These are phyloP conservation scores for Marasmius oreades DNA, from an alignment of 1,284 basidiomycete species.

Conservation along the genomic window DNA sequence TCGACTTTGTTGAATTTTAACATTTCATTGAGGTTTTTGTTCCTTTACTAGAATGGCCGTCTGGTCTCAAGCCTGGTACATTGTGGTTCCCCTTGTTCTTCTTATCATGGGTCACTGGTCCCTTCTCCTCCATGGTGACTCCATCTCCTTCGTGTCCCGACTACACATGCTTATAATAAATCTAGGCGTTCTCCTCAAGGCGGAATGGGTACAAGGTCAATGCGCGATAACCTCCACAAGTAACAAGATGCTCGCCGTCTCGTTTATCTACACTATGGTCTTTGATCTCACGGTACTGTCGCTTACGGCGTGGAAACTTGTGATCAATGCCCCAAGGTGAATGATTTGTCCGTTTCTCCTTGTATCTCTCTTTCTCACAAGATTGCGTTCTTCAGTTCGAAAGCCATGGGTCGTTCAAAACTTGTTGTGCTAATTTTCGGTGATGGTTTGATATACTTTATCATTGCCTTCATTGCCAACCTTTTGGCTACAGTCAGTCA, in stretches of 20 bases:
- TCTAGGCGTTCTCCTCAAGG: conserved; percentile 57
- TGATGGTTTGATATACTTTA: conserved; percentile 71
- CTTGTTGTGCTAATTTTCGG: conserved; percentile 64
- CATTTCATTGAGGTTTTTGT: neutral
- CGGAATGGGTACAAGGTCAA: conserved; percentile 45
- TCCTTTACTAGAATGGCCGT: conserved; percentile 58
- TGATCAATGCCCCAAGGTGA: conserved; percentile 22
- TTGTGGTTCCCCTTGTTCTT: conserved; percentile 50
- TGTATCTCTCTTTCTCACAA: neutral
- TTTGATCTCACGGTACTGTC: conserved; percentile 65
- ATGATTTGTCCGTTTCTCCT: neutral
- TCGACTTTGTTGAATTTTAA: conserved; percentile 2
- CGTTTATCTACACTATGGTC: conserved; percentile 69
- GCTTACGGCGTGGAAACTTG: conserved; percentile 61
- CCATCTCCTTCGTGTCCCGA: neutral
- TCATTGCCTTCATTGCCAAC: conserved; percentile 68
- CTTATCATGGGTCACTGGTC: conserved; percentile 76
- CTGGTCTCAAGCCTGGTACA: conserved; percentile 60
- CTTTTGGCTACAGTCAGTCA: conserved; percentile 55
- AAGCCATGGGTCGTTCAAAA: conserved; percentile 38
- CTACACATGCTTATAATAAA: neutral
- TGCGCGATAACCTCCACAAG: conserved; percentile 57
- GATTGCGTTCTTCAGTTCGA: conserved; percentile 15
- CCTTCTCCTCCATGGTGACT: conserved; percentile 65
- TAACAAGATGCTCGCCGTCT: conserved; percentile 55